Base-by-base conservation (phyloP, 805 yeast genomes). In the Lipomyces anomalus region DNA sequence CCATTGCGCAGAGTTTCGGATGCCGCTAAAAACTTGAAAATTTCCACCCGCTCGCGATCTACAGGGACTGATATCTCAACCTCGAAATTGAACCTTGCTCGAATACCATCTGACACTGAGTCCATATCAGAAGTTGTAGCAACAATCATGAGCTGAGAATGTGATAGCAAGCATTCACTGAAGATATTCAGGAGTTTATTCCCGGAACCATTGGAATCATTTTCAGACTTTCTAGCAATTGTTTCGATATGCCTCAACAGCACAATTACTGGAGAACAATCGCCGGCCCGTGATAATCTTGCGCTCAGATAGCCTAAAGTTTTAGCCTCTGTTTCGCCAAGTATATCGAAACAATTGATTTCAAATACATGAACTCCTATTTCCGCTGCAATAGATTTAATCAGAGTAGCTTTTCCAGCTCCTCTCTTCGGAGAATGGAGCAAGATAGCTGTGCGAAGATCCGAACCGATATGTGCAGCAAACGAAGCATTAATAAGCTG, bases 291-390 rank as follows among this genome's bases (percentile, higher is more conserved):
- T 52, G 88, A 97, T 4, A 86, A 69, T 57, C 81, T 78, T 0
- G 95, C 97, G 41, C 77, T 68, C 9, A 90, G 68, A 1, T 76
- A 65, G 0, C 95, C 98, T 18, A 90, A 67, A 0, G 89, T 84
- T 59, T 88, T 88, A 24, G 79, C 66, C 44, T 83, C 90, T 11
- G 85, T 78, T 1, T 88, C 85, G 45, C 82, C 79, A 4, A 82
- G 63, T 3, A 82, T 62, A 28, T 79, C 85, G 52, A 76, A 72
- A 22, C 87, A 81, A 53, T 89, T 94, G 11, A 90, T 64, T 38
- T 76, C 83, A 24, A 82, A 65, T 5, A 82, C 62, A 52, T 84
- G 82, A 6, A 80, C 63, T 0, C 96, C 95, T 24, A 80, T 61
- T 24, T 75, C 75, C 6, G 67, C 61, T 0, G 84, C 72, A 1